Base-by-base conservation (phyloP, 2,329 filamentous ascomycete species). In the Chaetomiaceae sp. region DNA sequence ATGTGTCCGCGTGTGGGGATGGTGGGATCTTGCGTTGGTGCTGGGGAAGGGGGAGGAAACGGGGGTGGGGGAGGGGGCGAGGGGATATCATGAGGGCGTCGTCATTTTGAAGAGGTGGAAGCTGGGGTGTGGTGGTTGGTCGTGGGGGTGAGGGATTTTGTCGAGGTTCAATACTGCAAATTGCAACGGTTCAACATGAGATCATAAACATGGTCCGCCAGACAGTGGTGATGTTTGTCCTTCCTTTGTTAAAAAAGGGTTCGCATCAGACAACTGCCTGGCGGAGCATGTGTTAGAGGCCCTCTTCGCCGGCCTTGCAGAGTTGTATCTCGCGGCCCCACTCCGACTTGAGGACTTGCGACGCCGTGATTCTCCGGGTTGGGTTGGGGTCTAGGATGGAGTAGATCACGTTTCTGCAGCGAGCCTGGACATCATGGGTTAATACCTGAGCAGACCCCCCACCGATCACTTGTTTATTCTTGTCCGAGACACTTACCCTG, bases 321-420 rank as follows among this genome's bases (percentile, higher is more conserved):
- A 97, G 79, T 72, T 91, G 95, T 70, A 97, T 96, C 70, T 96
- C 92, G 61, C 93, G 88, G 60, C 93, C 90, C 93, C 93, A 99
- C 74, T 99, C 93, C 4, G 92, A 97, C 71, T 96, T 96, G 63
- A 99, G 82, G 51, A 97, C 89, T 72, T 99, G 93, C 35, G 91
- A 92, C 52, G 93, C 92, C 25, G 90, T 96, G 66, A 99, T 92
- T 61, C 93, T 89, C 58, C 93, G 86, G 51, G 82, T 82, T 21
- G 93, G 90, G 67, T 96, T 96, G 25, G 93, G 93, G 65, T 99
- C 93, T 40, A 99, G 79, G 58, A 99, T 96, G 19, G 91, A 97
- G 73, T 99, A 99, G 66, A 99, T 96, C 63, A 99, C 93, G 63
- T 99, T 99, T 56, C 93, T 87, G 71, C 93, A 99, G 62, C 92